These are phyloP conservation scores for Populus euphratica DNA, from an alignment of 345 rosid species.

Conservation along the genomic window DNA sequence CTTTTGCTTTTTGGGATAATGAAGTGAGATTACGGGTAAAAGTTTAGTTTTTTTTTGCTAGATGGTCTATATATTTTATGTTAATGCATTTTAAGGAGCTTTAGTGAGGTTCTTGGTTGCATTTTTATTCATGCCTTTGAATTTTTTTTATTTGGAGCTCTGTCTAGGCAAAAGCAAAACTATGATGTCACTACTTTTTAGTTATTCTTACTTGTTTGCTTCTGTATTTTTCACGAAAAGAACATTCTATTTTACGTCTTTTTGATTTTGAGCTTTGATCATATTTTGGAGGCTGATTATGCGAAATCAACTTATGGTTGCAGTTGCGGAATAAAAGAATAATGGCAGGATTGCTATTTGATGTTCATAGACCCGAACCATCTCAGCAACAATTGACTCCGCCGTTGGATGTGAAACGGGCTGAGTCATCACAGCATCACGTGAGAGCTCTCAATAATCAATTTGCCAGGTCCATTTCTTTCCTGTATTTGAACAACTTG, in stretches of 20 bases:
- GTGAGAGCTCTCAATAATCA: conserved; percentile 92
- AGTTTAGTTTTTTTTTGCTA: not conserved
- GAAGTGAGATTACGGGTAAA: not conserved
- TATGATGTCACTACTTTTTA: not conserved
- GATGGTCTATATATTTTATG: not conserved
- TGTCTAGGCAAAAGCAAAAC: not conserved
- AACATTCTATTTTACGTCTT: not conserved
- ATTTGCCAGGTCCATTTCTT: conserved; percentile 65
- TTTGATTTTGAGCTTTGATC: not conserved
- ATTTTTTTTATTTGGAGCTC: not conserved
- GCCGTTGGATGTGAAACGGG: conserved; percentile 49
- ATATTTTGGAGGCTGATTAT: conserved; percentile 10
- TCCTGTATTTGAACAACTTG: not conserved
- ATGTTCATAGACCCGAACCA: conserved; percentile 48
- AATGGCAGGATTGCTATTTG: conserved; percentile 55
- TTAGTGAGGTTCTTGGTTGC: not conserved
- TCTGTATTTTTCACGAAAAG: not conserved
- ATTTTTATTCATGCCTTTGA: not conserved
- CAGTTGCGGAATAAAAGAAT: conserved; percentile 70
- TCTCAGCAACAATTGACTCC: conserved; percentile 39
- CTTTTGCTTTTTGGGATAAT: not conserved
- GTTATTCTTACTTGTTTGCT: not conserved
- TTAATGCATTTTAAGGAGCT: not conserved
- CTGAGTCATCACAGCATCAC: conserved; percentile 72
- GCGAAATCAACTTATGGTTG: conserved; percentile 16